Percentiles rank a stretch among this genome's conserved stretches.
Conservation (phyloP, 2,329 filamentous ascomycete genomes). For the Arachnomyces sp. region DNA sequence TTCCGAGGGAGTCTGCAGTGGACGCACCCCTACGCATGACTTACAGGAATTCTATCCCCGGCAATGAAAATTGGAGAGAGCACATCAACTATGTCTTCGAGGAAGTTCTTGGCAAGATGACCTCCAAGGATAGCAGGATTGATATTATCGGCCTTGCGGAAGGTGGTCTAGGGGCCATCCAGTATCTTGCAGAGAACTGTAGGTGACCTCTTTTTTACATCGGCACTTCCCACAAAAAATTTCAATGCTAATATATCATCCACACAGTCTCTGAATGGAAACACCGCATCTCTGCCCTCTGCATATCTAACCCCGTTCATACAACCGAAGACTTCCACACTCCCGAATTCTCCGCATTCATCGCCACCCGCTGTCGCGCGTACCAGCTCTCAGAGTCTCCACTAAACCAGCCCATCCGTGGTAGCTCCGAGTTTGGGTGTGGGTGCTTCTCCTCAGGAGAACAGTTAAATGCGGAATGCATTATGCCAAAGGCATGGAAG, state of each 20-base stretch:
- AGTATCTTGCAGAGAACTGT: slow-evolving; percentile 50
- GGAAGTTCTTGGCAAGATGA: slow-evolving; percentile 47
- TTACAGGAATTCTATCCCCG: slow-evolving; percentile 53
- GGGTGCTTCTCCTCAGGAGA: slow-evolving; percentile 64
- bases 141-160: slow-evolving; percentile 66
- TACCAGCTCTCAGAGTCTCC: slow-evolving; percentile 51
- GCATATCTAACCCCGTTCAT: slow-evolving; percentile 32
- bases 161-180: slow-evolving; percentile 50
- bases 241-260: slow-evolving; percentile 11
- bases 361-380: slow-evolving; percentile 49
- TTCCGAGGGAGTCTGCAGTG: slow-evolving; percentile 56
- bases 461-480: slow-evolving; percentile 48
- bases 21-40: slow-evolving; percentile 47
- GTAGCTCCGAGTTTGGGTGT: slow-evolving; percentile 50
- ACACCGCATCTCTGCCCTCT: slow-evolving; percentile 31
- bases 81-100: slow-evolving; percentile 64
- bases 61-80: slow-evolving; percentile 47
- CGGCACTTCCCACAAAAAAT: slow-evolving; percentile 11
- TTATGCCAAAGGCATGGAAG: slow-evolving; percentile 50
- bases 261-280: slow-evolving; percentile 32
- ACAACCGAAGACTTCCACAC: slow-evolving; percentile 20
- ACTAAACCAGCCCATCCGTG: slow-evolving; percentile 46
- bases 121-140: slow-evolving; percentile 46
- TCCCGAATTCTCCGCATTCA: slow-evolving; percentile 23
- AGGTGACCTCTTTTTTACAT: too few relatives aligned